Evolutionary conservation across 371 early-diverging fungal species (phyloP).

Genomic region (Umbelopsis sp.): DNA sequence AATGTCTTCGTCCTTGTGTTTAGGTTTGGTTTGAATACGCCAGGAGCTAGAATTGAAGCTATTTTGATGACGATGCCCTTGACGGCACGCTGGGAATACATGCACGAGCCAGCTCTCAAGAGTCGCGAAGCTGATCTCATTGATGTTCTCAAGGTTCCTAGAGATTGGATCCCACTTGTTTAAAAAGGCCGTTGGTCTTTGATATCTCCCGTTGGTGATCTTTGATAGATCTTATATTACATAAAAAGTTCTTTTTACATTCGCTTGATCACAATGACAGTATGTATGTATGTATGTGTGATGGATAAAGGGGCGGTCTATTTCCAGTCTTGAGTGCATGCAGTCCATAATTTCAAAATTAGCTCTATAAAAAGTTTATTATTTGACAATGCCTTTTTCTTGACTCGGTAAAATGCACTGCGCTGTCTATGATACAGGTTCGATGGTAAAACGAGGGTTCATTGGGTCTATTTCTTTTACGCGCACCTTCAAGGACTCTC

Average conservation of each 20-base stretch:
- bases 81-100: slow-evolving; percentile 89
- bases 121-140: slow-evolving; percentile 75
- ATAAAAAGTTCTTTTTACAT: no score
- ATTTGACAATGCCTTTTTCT: no score
- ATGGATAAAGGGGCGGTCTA: no score
- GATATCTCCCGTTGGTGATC: no score
- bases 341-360: neutral
- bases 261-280: no score
- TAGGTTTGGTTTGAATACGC: slow-evolving; percentile 79
- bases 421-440: neutral
- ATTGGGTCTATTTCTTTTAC: slow-evolving; percentile 3
- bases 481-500: neutral
- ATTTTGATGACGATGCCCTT: slow-evolving; percentile 87
- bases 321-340: no score
- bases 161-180: slow-evolving; percentile 74
- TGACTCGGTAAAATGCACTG: neutral
- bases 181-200: slow-evolving; percentile 13
- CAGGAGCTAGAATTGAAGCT: slow-evolving; percentile 87
- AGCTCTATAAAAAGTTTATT: no score
- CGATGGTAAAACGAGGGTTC: neutral
- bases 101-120: slow-evolving; percentile 70
- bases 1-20: neutral
- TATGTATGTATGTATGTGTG: no score
- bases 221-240: no score
- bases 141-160: slow-evolving; percentile 79